Conservation (phyloP, 106 monocot species). For the Dendrobium officinale region DNA sequence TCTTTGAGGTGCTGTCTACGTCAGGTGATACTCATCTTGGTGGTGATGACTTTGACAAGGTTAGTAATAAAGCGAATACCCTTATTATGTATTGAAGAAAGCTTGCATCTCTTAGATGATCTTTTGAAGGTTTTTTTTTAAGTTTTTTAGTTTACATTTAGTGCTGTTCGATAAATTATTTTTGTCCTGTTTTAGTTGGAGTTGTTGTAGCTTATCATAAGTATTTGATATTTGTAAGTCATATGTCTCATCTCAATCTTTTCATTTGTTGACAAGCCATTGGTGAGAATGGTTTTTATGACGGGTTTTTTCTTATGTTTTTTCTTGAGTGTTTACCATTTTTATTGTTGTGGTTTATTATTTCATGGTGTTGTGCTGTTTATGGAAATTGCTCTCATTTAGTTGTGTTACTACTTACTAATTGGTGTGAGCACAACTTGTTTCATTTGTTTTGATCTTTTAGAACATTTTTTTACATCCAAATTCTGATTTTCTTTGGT, state of each 20-base stretch:
- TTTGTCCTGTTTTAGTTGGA: neutral
- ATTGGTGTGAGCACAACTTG: neutral
- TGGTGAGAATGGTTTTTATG: no score
- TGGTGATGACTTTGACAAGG: conserved; percentile 96
- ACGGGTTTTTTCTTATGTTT: neutral
- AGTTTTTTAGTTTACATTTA: neutral
- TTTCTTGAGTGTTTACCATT: neutral
- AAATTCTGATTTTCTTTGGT: neutral
- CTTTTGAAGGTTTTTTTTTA: neutral
- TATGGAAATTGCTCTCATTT: neutral
- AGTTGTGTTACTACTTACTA: neutral
- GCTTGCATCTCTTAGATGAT: neutral
- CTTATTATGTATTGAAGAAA: neutral
- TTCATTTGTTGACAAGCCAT: no score
- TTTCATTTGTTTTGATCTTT: neutral
- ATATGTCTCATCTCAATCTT: no score
- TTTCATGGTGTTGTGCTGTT: neutral
- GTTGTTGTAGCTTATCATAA: neutral
- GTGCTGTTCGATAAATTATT: neutral
- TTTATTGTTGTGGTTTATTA: neutral
- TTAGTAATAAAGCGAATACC: conserved; percentile 10
- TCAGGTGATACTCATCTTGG: conserved; percentile 92
- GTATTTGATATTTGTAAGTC: neutral
- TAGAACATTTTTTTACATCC: neutral
- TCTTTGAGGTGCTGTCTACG: conserved; percentile 87